Evolutionary conservation across 352 stramenopile genomes (phyloP), one percentile per base, ranked within the genome.

Genomic region (Pythium aphanidermatum): DNA sequence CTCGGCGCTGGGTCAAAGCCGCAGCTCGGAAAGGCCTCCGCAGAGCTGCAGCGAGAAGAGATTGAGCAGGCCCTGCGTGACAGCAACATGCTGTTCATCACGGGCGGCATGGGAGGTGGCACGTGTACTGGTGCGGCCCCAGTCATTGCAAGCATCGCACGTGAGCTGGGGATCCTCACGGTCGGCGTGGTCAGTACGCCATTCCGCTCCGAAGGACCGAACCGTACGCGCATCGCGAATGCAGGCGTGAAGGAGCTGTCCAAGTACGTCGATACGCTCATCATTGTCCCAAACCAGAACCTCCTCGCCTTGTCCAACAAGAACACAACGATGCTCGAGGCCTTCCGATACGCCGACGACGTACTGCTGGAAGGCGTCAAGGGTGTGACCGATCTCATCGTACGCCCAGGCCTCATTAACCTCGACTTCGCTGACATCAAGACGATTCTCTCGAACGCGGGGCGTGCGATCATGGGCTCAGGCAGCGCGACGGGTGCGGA

Each of bases 361-460:
- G 95, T 98, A 46, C 62, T 98, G 33, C 68, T 97, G 3, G 91
- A 98, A 64, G 92, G 92, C 38, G 92, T 98, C 17, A 96, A 98
- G 46, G 93, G 92, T 33, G 96, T 98, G 36, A 98, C 93, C 0
- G 92, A 98, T 64, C 76, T 98, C 34, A 98, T 98, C 56, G 80
- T 98, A 46, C 93, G 94, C 46, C 92, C 94, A 7, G 95, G 94
- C 31, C 62, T 98, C n/a, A 96, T 98, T 43, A 98, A 98, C 60
- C 70, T 98, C 13, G 95, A 98, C 62, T 98, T 98, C 73, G 95
- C 94, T 19, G 95, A 98, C 65, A 97, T 98, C 46, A 89, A 95
- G 53, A 93, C 90, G 10, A 96, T 98, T 42, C 85, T 98, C 57
- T 90, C 84, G 26, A 90, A 94, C 60, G 93, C 93, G 5, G 94